Conservation (phyloP, 2,329 filamentous ascomycete species). For the Phaeophleospora eucalypticola region DNA sequence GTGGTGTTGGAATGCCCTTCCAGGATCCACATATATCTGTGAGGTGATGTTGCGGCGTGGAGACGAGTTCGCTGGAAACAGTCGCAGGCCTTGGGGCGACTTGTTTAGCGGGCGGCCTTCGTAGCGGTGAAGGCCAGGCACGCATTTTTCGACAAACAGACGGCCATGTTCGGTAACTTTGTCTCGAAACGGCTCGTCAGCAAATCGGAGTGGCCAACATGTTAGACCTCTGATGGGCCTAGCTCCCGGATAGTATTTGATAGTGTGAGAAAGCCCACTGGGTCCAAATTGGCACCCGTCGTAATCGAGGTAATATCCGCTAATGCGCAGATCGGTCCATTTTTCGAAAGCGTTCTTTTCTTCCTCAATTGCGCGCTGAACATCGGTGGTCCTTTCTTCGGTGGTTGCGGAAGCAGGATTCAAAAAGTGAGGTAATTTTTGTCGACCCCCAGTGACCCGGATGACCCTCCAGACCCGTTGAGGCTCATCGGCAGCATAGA, state of each 20-base stretch:
- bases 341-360: neutral
- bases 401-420: neutral
- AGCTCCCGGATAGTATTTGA: neutral
- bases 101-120: neutral
- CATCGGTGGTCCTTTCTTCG: neutral
- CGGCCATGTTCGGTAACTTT: neutral
- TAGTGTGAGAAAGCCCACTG: neutral
- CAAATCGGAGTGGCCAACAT: neutral
- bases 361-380: neutral
- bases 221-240: neutral
- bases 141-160: neutral
- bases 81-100: neutral
- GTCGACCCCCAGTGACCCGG: slow-evolving; percentile 1
- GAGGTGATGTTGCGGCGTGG: neutral
- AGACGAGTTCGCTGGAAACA: neutral
- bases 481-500: neutral
- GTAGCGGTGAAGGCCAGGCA: neutral
- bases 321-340: neutral
- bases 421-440: neutral
- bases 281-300: neutral
- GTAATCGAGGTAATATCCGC: neutral
- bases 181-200: neutral
- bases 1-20: neutral
- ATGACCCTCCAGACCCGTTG: slow-evolving; percentile 1
- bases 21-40: neutral